Conservation (phyloP, 2,329 filamentous ascomycete genomes). For the Fusarium chaquense region DNA sequence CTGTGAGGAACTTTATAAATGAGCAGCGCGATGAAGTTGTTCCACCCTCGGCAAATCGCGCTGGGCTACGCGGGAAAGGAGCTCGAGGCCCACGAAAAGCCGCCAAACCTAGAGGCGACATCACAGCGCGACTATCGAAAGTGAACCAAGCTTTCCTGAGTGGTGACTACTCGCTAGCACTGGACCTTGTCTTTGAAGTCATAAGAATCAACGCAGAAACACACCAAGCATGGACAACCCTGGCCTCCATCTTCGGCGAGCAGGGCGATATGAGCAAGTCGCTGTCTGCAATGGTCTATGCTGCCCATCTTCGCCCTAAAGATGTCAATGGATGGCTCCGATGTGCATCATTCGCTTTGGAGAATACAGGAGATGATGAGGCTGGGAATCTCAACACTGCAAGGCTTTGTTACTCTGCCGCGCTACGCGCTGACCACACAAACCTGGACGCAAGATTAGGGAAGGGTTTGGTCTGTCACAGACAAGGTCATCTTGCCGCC, state of each 20-base stretch:
- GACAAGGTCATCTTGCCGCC: slow-evolving; percentile 64
- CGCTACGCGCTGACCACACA: slow-evolving; percentile 67
- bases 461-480: slow-evolving; percentile 69
- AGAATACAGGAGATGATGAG: slow-evolving; percentile 62
- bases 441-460: slow-evolving; percentile 70
- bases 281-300: slow-evolving; percentile 70
- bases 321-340: slow-evolving; percentile 70
- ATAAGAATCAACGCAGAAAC: slow-evolving; percentile 77
- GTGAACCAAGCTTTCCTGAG: slow-evolving; percentile 77
- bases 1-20: slow-evolving; percentile 57
- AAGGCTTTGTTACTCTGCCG: slow-evolving; percentile 69
- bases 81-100: slow-evolving; percentile 67
- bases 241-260: slow-evolving; percentile 72
- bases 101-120: slow-evolving; percentile 76
- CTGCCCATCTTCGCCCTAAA: slow-evolving; percentile 72
- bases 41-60: slow-evolving; percentile 31
- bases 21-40: slow-evolving; percentile 51
- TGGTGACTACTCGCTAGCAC: slow-evolving; percentile 69
- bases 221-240: slow-evolving; percentile 72
- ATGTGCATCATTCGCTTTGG: slow-evolving; percentile 68
- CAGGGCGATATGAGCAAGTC: slow-evolving; percentile 68
- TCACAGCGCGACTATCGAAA: slow-evolving; percentile 73
- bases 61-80: slow-evolving; percentile 48
- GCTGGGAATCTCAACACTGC: slow-evolving; percentile 65
- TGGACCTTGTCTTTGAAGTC: slow-evolving; percentile 70